Base-by-base conservation (phyloP, 805 yeast genomes). In the Saccharomyces kudriavzevii region DNA sequence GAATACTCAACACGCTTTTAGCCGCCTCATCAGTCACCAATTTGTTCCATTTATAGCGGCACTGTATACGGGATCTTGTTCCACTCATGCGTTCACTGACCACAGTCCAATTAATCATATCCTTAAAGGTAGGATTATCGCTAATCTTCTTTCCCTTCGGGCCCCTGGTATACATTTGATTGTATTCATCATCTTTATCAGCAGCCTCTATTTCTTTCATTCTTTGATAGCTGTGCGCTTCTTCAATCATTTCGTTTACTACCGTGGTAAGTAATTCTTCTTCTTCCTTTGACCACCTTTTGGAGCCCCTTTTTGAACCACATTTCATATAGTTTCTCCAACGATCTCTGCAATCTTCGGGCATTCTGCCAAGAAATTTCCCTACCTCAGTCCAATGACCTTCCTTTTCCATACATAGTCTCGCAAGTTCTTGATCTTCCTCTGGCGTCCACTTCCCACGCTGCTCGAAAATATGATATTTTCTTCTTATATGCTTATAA, bases 321-420 rank as follows among this genome's bases (percentile, higher is more conserved):
- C 97, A 92, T 69, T 91, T 91, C 57, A 91, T 87, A 66, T 91
- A 92, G 67, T 92, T 92, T 69, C 98, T 78, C 96, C 96, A 92
- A 61, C 98, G 77, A 68, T 92, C 98, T 61, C 98, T 79, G 69
- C 97, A 91, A 71, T 92, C 98, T 65, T 92, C 98, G 0, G 98
- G 97, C 98, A 92, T 92, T 63, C 98, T 77, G 13, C 87, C 89
- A 81, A 92, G 75, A 6, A 75, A 73, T 51, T 78, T 78, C 6
- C 97, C 97, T 56, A 92, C 87, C 45, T 76, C 75, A 60, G 89
- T 89, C 98, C 98, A 92, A 64, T 87, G 89, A 17, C 94, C 89
- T 54, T 84, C 89, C 60, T 81, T 79, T 26, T 83, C 81, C 9
- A 77, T 69, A 10, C 88, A 87, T 50, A 88, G 71, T 52, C 77